Evolutionary conservation across 2,329 filamentous ascomycete species (phyloP).

Genomic region (Bipolaris oryzae): DNA sequence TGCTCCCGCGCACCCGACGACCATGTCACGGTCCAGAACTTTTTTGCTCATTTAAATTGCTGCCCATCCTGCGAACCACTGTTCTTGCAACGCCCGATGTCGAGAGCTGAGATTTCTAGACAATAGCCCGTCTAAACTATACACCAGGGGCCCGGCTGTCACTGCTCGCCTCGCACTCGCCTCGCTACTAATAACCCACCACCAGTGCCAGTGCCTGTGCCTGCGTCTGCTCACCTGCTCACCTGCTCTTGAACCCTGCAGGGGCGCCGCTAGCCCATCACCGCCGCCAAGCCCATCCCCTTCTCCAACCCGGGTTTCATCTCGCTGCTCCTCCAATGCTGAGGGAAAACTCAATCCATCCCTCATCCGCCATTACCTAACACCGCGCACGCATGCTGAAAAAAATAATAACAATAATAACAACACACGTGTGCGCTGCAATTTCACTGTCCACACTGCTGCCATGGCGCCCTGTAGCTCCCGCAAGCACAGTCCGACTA

Average conservation of each 20-base stretch:
- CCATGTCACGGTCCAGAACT: conserved; percentile 22
- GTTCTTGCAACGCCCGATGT: conserved; percentile 24
- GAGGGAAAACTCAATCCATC: neutral
- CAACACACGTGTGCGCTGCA: neutral
- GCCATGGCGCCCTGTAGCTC: conserved; percentile 5
- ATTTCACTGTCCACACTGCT: conserved; percentile 4
- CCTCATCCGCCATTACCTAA: neutral
- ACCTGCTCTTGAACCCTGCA: conserved; percentile 3
- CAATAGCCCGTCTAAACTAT: conserved; percentile 13
- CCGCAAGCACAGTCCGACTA: conserved; percentile 12
- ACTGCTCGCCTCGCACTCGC: too few relatives aligned
- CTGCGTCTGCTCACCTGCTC: neutral
- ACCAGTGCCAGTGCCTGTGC: too few relatives aligned
- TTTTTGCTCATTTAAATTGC: conserved; percentile 30
- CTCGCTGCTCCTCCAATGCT: neutral
- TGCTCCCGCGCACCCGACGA: conserved; percentile 19
- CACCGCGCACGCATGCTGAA: neutral
- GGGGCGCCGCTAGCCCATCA: conserved; percentile 2
- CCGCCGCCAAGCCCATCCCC: conserved; percentile 1
- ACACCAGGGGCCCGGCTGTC: neutral
- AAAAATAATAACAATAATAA: too few relatives aligned
- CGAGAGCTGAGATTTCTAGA: conserved; percentile 15
- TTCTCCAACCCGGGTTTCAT: neutral
- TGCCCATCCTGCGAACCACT: conserved; percentile 34
- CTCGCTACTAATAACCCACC: too few relatives aligned